Conservation (phyloP, 345 rosid genomes). For the Reutealis trisperma region DNA sequence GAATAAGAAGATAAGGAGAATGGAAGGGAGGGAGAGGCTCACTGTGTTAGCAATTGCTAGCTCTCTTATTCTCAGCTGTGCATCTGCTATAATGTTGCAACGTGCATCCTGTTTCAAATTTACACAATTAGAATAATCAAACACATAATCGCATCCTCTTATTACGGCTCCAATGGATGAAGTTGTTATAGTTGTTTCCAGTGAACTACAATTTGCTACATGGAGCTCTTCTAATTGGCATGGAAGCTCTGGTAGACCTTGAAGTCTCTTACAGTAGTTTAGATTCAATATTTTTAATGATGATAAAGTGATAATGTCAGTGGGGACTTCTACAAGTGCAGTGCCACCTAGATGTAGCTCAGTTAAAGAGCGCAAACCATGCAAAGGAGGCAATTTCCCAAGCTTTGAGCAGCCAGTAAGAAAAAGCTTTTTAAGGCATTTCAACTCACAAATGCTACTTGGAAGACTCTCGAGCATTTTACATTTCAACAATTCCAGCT, state of each 20-base stretch:
- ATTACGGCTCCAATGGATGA: too few relatives aligned
- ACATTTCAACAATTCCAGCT: neutral
- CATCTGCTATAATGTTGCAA: too few relatives aligned
- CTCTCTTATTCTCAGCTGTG: too few relatives aligned
- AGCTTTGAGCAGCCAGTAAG: neutral
- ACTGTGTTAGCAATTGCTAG: too few relatives aligned
- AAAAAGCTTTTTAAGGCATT: neutral
- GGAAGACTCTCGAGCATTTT: neutral
- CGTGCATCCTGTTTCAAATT: too few relatives aligned
- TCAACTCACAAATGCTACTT: slow-evolving; percentile 3
- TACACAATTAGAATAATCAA: too few relatives aligned
- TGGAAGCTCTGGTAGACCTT: neutral
- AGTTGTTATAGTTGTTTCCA: too few relatives aligned
- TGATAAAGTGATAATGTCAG: neutral
- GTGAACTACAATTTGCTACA: too few relatives aligned
- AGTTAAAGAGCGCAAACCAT: neutral
- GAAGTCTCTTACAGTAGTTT: neutral
- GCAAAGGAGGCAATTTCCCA: neutral
- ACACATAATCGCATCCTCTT: too few relatives aligned
- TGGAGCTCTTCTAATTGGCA: too few relatives aligned
- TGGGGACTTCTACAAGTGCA: neutral
- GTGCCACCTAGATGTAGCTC: neutral
- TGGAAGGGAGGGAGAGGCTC: too few relatives aligned
- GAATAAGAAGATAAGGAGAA: too few relatives aligned
- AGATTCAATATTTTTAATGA: neutral